phyloP scores from a whole-genome alignment of 108 stramenopile species.

The Skeletonema marinoi region DNA sequence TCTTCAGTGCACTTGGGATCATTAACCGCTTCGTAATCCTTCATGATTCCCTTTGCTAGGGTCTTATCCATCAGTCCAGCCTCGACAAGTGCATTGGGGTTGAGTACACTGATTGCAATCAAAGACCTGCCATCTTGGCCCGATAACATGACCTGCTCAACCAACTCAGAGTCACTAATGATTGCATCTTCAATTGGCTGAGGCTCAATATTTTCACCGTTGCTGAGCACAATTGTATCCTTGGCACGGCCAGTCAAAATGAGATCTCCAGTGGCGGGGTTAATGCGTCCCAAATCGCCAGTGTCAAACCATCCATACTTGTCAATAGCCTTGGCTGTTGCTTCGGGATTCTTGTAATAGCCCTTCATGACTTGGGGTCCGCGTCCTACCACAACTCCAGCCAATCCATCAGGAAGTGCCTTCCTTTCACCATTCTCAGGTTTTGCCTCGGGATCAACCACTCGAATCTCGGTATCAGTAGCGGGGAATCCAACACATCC shows the following conservation, averaged over 20 bases:
- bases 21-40: constrained; percentile 65
- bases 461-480: constrained; percentile 78
- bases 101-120: constrained; percentile 81
- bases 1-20: constrained; percentile 77
- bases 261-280: constrained; percentile 87
- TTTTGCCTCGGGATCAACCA: constrained; percentile 72
- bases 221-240: constrained; percentile 92
- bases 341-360: constrained; percentile 89
- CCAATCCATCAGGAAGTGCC: constrained; percentile 60
- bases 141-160: constrained; percentile 94
- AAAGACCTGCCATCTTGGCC: constrained; percentile 90
- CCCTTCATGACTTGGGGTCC: constrained; percentile 93
- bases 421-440: constrained; percentile 48
- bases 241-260: constrained; percentile 90
- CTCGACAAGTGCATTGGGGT: constrained; percentile 65
- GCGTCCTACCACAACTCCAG: constrained; percentile 75
- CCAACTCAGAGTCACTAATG: constrained; percentile 56
- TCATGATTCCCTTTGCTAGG: constrained; percentile 50
- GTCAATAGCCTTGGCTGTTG: constrained; percentile 78
- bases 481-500: constrained; percentile 84
- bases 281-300: constrained; percentile 88
- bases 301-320: constrained; percentile 90
- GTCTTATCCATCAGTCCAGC: constrained; percentile 62
- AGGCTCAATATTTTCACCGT: constrained; percentile 89
- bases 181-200: constrained; percentile 70